Evolutionary conservation across 768 basidiomycete genomes (phyloP).

Genomic region (Leccinum boreale): DNA sequence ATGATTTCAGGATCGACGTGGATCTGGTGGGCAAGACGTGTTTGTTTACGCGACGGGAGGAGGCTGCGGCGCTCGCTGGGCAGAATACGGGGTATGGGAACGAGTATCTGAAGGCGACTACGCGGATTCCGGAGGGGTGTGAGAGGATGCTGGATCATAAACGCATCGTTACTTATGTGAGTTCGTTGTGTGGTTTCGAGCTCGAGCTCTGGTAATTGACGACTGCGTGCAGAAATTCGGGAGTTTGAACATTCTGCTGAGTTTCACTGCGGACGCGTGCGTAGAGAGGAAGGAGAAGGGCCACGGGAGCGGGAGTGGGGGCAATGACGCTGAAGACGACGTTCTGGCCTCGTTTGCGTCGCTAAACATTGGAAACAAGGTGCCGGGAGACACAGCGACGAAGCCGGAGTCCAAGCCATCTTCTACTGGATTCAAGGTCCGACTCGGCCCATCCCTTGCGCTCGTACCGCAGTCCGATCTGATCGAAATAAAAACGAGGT

Average conservation of each 20-base stretch:
- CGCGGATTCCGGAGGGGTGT: conserved; percentile 46
- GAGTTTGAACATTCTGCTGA: conserved; percentile 55
- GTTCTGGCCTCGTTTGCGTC: conserved; percentile 26
- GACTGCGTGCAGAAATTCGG: conserved; percentile 45
- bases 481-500: conserved; percentile 36
- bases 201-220: background rate
- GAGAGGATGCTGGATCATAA: conserved; percentile 55
- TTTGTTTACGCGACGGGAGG: conserved; percentile 58
- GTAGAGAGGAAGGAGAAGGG: conserved; percentile 9
- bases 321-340: conserved; percentile 23
- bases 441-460: conserved; percentile 22
- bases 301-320: no score
- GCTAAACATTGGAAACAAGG: conserved; percentile 14
- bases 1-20: conserved; percentile 64
- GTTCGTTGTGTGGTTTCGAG: conserved; percentile 15
- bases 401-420: conserved; percentile 1
- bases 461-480: conserved; percentile 35
- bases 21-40: conserved; percentile 62
- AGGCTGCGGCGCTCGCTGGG: conserved; percentile 11
- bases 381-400: background rate
- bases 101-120: conserved; percentile 59
- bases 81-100: conserved; percentile 48
- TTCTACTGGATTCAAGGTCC: conserved; percentile 15
- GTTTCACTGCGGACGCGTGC: conserved; percentile 53
- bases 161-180: conserved; percentile 60